phyloP scores from a whole-genome alignment of 805 yeast genomes.

The Tetrapisispora namnaoensis region DNA sequence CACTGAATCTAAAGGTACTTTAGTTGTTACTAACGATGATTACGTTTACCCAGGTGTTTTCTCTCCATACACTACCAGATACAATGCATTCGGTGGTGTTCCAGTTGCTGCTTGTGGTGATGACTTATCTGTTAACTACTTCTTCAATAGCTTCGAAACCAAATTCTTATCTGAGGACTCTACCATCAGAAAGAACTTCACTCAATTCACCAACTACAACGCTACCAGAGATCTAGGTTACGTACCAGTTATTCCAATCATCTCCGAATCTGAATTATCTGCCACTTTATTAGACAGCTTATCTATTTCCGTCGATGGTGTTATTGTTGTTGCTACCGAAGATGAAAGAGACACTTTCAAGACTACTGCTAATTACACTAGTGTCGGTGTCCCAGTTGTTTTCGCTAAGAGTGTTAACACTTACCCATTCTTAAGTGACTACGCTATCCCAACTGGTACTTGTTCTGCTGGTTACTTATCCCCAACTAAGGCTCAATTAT shows the following conservation, averaged over 20 bases:
- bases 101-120: conserved; percentile 21
- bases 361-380: conserved; percentile 5
- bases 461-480: conserved; percentile 26
- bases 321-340: conserved; percentile 22
- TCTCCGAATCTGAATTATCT: conserved; percentile 16
- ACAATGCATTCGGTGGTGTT: conserved; percentile 7
- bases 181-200: conserved; percentile 15
- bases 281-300: conserved; percentile 12
- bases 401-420: conserved; percentile 18
- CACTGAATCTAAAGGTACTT: conserved; percentile 16
- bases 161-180: conserved; percentile 12
- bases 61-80: conserved; percentile 9
- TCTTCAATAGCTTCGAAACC: conserved; percentile 18
- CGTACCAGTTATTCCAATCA: conserved; percentile 19
- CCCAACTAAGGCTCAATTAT: conserved; percentile 26
- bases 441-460: conserved; percentile 20
- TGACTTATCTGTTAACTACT: conserved; percentile 16
- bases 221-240: neutral
- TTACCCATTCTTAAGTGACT: conserved; percentile 10
- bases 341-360: conserved; percentile 13
- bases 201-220: conserved; percentile 16
- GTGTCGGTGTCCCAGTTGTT: conserved; percentile 19
- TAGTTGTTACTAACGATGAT: conserved; percentile 14
- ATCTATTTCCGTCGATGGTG: conserved; percentile 16
- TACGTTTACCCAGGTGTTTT: conserved; percentile 19